Conservation (phyloP, 2,329 filamentous ascomycete genomes). For the Pyricularia sp. region DNA sequence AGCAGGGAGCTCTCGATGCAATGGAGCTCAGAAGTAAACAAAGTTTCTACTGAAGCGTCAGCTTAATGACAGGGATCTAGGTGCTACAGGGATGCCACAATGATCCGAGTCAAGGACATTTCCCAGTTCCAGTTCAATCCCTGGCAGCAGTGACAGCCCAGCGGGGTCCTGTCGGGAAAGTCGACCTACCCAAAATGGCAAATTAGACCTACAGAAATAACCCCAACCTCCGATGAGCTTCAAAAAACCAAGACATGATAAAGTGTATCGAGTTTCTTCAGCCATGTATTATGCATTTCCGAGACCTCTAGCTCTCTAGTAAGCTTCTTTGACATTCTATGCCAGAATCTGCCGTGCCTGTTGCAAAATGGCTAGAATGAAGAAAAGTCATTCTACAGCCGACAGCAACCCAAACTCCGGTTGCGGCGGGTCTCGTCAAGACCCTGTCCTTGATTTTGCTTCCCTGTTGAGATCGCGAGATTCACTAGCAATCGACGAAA, state of each 20-base stretch:
- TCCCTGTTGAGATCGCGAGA: background rate
- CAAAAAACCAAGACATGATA: background rate
- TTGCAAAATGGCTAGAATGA: background rate
- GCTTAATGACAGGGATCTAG: background rate
- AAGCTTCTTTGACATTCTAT: background rate
- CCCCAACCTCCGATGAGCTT: background rate
- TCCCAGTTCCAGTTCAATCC: background rate
- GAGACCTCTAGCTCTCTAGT: background rate
- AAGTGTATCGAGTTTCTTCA: background rate
- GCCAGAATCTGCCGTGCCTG: background rate
- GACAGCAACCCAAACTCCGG: background rate
- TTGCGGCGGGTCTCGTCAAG: background rate
- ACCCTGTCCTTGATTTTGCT: background rate
- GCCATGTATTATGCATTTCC: background rate
- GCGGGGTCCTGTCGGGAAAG: background rate
- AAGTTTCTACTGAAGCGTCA: background rate
- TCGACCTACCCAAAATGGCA: background rate
- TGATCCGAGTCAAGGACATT: background rate
- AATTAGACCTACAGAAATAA: background rate
- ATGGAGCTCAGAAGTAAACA: background rate
- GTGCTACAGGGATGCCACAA: background rate
- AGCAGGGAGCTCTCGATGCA: background rate
- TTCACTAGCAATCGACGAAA: background rate
- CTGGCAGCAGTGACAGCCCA: background rate
- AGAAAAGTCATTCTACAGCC: background rate